Evolutionary conservation across 176 grass and related monocot species (phyloP).

Genomic region (Eragrostis curvula): DNA sequence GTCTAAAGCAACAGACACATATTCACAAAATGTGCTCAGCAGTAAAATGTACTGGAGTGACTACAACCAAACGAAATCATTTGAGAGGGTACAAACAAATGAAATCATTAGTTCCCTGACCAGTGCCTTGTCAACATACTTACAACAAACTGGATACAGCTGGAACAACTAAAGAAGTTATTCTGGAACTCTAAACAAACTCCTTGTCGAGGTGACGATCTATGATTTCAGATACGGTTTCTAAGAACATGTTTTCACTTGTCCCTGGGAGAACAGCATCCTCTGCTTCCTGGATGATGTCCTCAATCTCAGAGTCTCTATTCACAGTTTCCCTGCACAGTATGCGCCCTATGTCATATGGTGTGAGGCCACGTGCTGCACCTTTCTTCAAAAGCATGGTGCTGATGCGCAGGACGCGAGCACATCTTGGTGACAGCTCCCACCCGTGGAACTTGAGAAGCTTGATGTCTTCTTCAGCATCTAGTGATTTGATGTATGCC

Average conservation of each 20-base stretch:
- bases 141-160: constrained; percentile 53
- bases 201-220: constrained; percentile 59
- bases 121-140: constrained; percentile 45
- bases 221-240: constrained; percentile 74
- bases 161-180: constrained; percentile 64
- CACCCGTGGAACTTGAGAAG: constrained; percentile 77
- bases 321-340: constrained; percentile 81
- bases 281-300: constrained; percentile 75
- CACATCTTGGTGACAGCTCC: constrained; percentile 58
- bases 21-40: constrained; percentile 25
- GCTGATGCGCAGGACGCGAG: constrained; percentile 53
- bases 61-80: constrained; percentile 43
- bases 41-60: constrained; percentile 8
- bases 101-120: constrained; percentile 49
- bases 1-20: background rate
- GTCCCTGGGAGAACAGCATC: constrained; percentile 62
- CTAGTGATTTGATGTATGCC: constrained; percentile 64
- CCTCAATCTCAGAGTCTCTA: constrained; percentile 69
- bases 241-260: constrained; percentile 58
- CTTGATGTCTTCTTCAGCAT: constrained; percentile 72
- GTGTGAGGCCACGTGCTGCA: constrained; percentile 58
- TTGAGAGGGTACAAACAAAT: constrained; percentile 53
- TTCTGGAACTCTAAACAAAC: constrained; percentile 44
- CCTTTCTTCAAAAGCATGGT: constrained; percentile 91
- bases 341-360: constrained; percentile 77